A percentile compares a stretch with the other conserved stretches of the same genome.
Evolutionary conservation across 345 rosid species (phyloP).

Genomic region (Theobroma cacao): DNA sequence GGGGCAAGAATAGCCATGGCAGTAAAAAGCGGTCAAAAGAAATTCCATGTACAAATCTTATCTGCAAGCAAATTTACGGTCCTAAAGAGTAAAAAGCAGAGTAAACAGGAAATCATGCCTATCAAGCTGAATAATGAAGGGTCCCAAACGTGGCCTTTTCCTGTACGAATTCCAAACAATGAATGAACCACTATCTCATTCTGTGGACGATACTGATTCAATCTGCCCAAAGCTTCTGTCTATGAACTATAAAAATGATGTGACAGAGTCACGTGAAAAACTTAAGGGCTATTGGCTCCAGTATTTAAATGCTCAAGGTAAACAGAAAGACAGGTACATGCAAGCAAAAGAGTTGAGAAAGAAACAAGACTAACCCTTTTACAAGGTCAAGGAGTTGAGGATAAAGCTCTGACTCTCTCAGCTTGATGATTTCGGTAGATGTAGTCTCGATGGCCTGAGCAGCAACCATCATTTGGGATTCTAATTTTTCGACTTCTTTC

Average conservation of each 20-base stretch:
- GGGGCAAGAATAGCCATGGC: background rate
- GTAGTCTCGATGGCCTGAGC: conserved; percentile 78
- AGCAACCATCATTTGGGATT: conserved; percentile 83
- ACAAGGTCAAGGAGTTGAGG: conserved; percentile 88
- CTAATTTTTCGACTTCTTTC: conserved; percentile 80
- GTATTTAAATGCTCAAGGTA: conserved; percentile 5
- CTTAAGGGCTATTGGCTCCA: background rate
- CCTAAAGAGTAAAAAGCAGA: background rate
- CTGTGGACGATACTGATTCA: background rate
- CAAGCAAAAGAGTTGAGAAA: background rate
- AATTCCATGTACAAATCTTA: background rate
- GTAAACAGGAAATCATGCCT: background rate
- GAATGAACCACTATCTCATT: background rate
- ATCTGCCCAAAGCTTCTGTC: background rate
- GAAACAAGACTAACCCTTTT: conserved; percentile 61
- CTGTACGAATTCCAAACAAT: background rate
- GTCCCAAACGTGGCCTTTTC: background rate
- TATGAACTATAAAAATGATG: background rate
- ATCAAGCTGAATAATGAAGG: background rate
- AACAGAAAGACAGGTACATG: background rate
- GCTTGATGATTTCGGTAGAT: conserved; percentile 74
- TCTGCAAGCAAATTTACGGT: background rate
- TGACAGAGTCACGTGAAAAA: background rate
- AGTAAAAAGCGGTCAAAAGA: background rate
- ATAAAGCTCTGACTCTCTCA: conserved; percentile 78